Evolutionary conservation across 2,329 filamentous ascomycete genomes (phyloP).

Genomic region (Penicillium sclerotiorum): DNA sequence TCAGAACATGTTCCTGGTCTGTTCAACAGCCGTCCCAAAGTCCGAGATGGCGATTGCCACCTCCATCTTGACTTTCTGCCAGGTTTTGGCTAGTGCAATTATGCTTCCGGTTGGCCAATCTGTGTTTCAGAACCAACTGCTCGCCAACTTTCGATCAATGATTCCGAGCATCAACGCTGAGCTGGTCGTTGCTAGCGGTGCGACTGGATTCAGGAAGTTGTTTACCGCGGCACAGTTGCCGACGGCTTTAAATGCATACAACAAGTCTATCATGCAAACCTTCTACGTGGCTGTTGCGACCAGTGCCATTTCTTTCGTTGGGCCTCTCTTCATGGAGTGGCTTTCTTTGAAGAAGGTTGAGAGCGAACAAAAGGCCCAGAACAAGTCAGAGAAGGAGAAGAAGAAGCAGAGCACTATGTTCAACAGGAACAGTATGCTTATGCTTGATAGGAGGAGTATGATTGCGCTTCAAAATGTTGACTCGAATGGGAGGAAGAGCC

Average conservation of each 20-base stretch:
- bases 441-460: no score
- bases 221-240: not conserved
- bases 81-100: slow-evolving; percentile 41
- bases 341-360: not conserved
- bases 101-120: slow-evolving; percentile 56
- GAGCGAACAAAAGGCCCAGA: not conserved
- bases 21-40: slow-evolving; percentile 35
- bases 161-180: not conserved
- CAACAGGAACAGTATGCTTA: no score
- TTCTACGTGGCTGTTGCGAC: slow-evolving; percentile 9
- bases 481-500: no score
- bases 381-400: slow-evolving; percentile 1
- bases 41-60: slow-evolving; percentile 38
- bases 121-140: slow-evolving; percentile 48
- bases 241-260: slow-evolving; percentile 3
- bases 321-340: slow-evolving; percentile 10
- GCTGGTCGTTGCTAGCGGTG: not conserved
- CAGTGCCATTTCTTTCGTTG: slow-evolving; percentile 7
- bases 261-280: slow-evolving; percentile 4
- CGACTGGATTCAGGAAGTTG: slow-evolving; percentile 1
- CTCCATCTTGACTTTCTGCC: slow-evolving; percentile 38
- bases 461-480: no score
- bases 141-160: slow-evolving; percentile 15
- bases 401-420: not conserved
- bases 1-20: slow-evolving; percentile 39